Conservation (phyloP, 2,329 filamentous ascomycete genomes). For the Verticillium dahliae region DNA sequence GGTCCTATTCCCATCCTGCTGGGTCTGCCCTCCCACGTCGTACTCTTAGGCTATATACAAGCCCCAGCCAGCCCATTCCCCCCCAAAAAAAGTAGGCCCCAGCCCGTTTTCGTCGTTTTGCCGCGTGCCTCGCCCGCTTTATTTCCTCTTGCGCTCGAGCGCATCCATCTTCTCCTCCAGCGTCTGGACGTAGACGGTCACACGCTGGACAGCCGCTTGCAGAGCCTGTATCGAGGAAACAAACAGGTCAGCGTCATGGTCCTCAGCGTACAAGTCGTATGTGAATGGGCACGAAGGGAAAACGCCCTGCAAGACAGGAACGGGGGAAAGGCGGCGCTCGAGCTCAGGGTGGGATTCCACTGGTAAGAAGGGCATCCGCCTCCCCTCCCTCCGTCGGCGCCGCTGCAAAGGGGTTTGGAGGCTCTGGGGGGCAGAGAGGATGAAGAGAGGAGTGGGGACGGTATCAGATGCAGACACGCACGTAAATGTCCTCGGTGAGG, state of each 20-base stretch:
- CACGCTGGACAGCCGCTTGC: slow-evolving; percentile 77
- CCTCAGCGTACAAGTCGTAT: background rate
- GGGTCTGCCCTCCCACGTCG: background rate
- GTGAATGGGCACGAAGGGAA: background rate
- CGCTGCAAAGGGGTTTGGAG: background rate
- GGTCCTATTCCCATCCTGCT: background rate
- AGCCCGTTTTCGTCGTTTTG: background rate
- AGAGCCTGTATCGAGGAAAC: slow-evolving; percentile 54
- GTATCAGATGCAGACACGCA: slow-evolving; percentile 51
- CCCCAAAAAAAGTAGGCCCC: too few species aligned
- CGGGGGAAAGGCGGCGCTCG: background rate
- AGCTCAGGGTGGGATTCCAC: slow-evolving; percentile 3
- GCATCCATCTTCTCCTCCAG: slow-evolving; percentile 75
- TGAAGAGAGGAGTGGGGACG: background rate
- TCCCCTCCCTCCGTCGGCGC: background rate
- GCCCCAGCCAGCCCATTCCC: background rate
- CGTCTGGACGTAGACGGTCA: slow-evolving; percentile 75
- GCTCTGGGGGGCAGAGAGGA: background rate
- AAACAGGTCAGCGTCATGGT: background rate
- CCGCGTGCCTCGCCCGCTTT: slow-evolving; percentile 12
- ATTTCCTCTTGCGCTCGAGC: slow-evolving; percentile 61
- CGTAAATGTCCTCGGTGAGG: slow-evolving; percentile 91
- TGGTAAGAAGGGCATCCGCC: background rate
- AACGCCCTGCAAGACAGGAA: background rate
- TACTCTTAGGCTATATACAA: background rate